A percentile compares a stretch with the other conserved stretches of the same genome.
These are phyloP conservation scores for Phytophthora sp. DNA, from an alignment of 352 stramenopile species.

Conservation along the genomic window DNA sequence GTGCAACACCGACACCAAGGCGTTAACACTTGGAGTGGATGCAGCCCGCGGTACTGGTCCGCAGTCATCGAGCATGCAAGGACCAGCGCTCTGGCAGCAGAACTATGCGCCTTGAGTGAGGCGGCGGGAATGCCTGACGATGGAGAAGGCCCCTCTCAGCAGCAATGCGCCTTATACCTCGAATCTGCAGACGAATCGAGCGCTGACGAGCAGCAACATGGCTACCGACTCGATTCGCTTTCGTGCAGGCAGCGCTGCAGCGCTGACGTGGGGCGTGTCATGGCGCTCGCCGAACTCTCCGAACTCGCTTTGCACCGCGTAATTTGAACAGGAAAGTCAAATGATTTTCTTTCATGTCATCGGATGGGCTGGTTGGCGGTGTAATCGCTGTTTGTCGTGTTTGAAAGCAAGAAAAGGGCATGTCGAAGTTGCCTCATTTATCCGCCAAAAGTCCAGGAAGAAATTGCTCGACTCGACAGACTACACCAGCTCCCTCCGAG, in stretches of 20 bases:
- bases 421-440: not conserved
- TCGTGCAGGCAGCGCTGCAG: not conserved
- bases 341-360: not conserved
- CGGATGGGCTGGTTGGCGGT: not conserved
- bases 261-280: not conserved
- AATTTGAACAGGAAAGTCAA: not conserved
- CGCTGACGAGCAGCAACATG: too few relatives aligned
- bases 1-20: not conserved
- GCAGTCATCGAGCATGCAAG: not conserved
- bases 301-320: not conserved
- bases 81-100: not conserved
- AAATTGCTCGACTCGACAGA: too few relatives aligned
- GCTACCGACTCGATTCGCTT: not conserved
- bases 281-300: too few relatives aligned
- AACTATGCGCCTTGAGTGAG: slow-evolving; percentile 3
- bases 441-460: too few relatives aligned
- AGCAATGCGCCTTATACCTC: not conserved
- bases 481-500: not conserved
- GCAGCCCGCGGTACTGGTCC: not conserved
- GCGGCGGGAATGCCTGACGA: too few relatives aligned
- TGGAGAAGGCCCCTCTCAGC: too few relatives aligned
- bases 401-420: not conserved
- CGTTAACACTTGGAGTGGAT: slow-evolving; percentile 24
- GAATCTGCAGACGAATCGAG: not conserved
- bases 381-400: not conserved